These are phyloP conservation scores for Uronychia setigera DNA, from an alignment of 73 alveolate genomes.

Conservation along the genomic window DNA sequence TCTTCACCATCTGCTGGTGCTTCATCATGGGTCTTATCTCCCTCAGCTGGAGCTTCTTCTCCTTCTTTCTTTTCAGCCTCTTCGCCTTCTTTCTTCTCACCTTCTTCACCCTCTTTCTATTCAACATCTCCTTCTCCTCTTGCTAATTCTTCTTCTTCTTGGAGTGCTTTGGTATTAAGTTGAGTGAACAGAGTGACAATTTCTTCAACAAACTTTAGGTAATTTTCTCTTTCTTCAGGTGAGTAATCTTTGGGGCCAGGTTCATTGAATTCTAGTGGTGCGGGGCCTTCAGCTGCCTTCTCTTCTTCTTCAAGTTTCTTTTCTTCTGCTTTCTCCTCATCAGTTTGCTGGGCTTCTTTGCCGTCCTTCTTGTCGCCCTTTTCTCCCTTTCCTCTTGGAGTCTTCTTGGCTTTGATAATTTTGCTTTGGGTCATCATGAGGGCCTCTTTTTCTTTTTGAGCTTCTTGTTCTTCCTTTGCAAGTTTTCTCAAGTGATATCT, in stretches of 20 bases:
- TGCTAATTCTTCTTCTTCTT: slow-evolving; percentile 22
- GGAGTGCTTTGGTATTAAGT: slow-evolving; percentile 36
- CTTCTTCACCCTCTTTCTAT: slow-evolving; percentile 17
- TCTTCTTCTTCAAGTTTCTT: slow-evolving; percentile 66
- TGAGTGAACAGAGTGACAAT: slow-evolving; percentile 40
- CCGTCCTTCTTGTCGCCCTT: background rate
- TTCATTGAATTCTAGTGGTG: slow-evolving; percentile 38
- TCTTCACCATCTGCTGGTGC: slow-evolving; percentile 45
- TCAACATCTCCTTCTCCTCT: slow-evolving; percentile 49
- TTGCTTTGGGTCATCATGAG: no score
- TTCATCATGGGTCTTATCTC: slow-evolving; percentile 51
- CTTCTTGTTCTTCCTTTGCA: slow-evolving; percentile 64
- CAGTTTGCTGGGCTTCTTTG: slow-evolving; percentile 1
- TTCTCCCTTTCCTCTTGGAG: background rate
- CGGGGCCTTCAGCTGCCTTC: slow-evolving; percentile 50
- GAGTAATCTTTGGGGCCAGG: slow-evolving; percentile 54
- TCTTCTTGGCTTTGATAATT: no score
- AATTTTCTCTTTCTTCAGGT: slow-evolving; percentile 69
- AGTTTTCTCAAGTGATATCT: slow-evolving; percentile 47
- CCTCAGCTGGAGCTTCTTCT: slow-evolving; percentile 41
- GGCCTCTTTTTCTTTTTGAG: slow-evolving; percentile 48
- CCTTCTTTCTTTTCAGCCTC: slow-evolving; percentile 7
- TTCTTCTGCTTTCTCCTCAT: slow-evolving; percentile 59
- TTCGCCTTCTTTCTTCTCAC: slow-evolving; percentile 40
- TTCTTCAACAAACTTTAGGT: slow-evolving; percentile 48